Percentiles rank a stretch among this genome's conserved stretches.
Conservation (phyloP, 2,329 filamentous ascomycete genomes). For the Passalora sequoiae region DNA sequence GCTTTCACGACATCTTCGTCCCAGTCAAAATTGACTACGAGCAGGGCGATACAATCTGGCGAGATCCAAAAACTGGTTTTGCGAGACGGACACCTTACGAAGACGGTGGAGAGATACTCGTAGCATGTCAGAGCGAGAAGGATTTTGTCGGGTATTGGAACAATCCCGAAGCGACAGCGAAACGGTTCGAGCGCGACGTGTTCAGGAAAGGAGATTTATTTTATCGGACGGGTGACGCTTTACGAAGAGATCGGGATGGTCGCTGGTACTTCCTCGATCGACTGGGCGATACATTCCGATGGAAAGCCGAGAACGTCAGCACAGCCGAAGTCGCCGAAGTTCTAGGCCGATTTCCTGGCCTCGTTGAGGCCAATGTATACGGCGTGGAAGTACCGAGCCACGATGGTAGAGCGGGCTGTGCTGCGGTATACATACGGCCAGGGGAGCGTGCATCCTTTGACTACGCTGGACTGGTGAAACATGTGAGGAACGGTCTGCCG, state of each 20-base stretch:
- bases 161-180: constrained; percentile 60
- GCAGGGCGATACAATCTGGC: constrained; percentile 57
- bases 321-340: constrained; percentile 46
- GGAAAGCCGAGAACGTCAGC: constrained; percentile 48
- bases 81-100: constrained; percentile 59
- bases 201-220: constrained; percentile 46
- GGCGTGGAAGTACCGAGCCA: constrained; percentile 43
- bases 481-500: constrained; percentile 57
- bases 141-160: constrained; percentile 66
- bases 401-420: constrained; percentile 51
- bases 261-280: constrained; percentile 48
- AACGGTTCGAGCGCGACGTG: constrained; percentile 46
- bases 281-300: constrained; percentile 47
- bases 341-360: constrained; percentile 41
- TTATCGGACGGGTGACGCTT: constrained; percentile 46
- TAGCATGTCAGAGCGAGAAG: constrained; percentile 54
- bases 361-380: constrained; percentile 47
- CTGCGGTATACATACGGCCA: constrained; percentile 54
- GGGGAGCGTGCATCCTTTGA: constrained; percentile 49
- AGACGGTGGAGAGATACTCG: constrained; percentile 69
- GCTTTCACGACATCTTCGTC: constrained; percentile 53
- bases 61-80: constrained; percentile 64
- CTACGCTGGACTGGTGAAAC: constrained; percentile 55
- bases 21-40: constrained; percentile 65
- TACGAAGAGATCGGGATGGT: constrained; percentile 41